These are phyloP conservation scores for Thinopyrum elongatum DNA, from an alignment of 176 grass and related monocot species.

Conservation along the genomic window DNA sequence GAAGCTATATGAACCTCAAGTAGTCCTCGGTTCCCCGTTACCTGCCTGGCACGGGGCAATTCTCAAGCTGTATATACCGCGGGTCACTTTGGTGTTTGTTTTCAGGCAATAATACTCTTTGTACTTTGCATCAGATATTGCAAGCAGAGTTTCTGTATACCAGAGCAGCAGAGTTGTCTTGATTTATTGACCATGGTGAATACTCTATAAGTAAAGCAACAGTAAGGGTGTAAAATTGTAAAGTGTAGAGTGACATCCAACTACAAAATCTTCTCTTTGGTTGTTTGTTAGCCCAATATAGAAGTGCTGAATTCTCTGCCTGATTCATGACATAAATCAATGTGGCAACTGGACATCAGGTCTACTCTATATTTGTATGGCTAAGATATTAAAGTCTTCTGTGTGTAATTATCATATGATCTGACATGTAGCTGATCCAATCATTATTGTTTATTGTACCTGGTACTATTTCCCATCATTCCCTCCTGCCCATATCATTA, in stretches of 20 bases:
- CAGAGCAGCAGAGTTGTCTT: conserved; percentile 7
- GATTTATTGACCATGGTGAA: conserved; percentile 17
- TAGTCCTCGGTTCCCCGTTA: background rate
- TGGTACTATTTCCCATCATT: conserved; percentile 12
- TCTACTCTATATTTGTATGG: conserved; percentile 13
- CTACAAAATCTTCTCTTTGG: background rate
- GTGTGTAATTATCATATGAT: background rate
- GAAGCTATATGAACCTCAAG: background rate
- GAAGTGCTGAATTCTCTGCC: background rate
- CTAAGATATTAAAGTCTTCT: background rate
- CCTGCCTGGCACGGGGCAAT: background rate
- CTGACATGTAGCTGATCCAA: background rate
- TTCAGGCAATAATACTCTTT: conserved; percentile 6
- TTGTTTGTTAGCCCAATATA: background rate
- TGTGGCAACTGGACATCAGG: conserved; percentile 2
- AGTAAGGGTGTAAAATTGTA: conserved; percentile 24
- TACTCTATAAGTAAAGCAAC: background rate
- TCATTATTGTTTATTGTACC: background rate
- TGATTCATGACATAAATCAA: conserved; percentile 12
- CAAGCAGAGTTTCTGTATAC: background rate
- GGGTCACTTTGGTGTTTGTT: conserved; percentile 4
- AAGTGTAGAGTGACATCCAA: conserved; percentile 29
- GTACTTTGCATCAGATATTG: background rate
- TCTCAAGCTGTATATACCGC: conserved; percentile 6
- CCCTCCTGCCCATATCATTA: background rate